phyloP scores from a whole-genome alignment of 345 rosid species.

The Alliaria petiolata region DNA sequence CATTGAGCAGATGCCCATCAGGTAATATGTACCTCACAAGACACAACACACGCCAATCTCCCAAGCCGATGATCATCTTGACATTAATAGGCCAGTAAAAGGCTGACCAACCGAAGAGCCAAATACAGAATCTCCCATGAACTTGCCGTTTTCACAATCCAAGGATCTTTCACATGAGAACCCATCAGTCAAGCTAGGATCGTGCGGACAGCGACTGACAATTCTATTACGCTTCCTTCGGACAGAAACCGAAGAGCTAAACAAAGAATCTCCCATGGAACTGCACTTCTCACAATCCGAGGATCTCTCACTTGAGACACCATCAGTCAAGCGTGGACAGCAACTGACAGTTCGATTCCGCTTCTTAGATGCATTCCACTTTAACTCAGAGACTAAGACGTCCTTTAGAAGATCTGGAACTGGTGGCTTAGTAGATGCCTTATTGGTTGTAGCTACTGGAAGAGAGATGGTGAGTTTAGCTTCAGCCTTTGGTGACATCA shows the following conservation, averaged over 20 bases:
- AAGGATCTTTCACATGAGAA: constrained; percentile 22
- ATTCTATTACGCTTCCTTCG: constrained; percentile 52
- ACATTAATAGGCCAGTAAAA: constrained; percentile 60
- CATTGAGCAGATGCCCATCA: constrained; percentile 26
- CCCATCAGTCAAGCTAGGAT: constrained; percentile 20
- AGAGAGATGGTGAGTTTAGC: constrained; percentile 15
- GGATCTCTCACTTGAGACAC: constrained; percentile 20
- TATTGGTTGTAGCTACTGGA: constrained; percentile 18
- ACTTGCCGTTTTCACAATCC: constrained; percentile 75
- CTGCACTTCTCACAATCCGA: constrained; percentile 66
- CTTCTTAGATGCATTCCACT: constrained; percentile 64
- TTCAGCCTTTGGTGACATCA: constrained; percentile 20
- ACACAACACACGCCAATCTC: background rate
- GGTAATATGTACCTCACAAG: constrained; percentile 17
- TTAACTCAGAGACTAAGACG: constrained; percentile 45
- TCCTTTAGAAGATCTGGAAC: constrained; percentile 61
- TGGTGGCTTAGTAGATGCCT: constrained; percentile 8
- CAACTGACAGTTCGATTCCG: constrained; percentile 30
- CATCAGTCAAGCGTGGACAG: constrained; percentile 17
- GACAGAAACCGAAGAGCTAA: constrained; percentile 26
- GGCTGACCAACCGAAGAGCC: constrained; percentile 45
- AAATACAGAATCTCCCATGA: constrained; percentile 47
- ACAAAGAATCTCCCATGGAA: constrained; percentile 45
- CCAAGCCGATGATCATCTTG: constrained; percentile 45
- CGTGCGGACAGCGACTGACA: constrained; percentile 32